Evolutionary conservation across 73 alveolate genomes (phyloP).

Genomic region (Breviolum minutum): DNA sequence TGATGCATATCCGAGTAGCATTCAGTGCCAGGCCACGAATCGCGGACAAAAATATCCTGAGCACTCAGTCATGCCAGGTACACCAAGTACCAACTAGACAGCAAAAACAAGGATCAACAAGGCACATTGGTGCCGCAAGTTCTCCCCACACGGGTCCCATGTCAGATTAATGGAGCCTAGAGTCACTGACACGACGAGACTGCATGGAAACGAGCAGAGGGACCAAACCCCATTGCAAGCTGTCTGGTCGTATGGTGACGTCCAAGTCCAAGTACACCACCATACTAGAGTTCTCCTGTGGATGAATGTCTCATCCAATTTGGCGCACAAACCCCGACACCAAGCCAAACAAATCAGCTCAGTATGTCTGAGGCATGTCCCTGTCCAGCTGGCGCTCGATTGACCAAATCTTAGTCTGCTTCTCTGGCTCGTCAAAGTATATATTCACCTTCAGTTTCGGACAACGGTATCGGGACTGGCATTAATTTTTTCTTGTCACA

Average conservation of each 20-base stretch:
- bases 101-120: too few relatives aligned
- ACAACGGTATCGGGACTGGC: too few relatives aligned
- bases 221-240: conserved; percentile 43
- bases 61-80: background rate
- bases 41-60: conserved; percentile 17
- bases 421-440: conserved; percentile 32
- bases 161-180: background rate
- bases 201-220: background rate
- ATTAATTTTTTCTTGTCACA: too few relatives aligned
- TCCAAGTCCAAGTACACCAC: conserved; percentile 31
- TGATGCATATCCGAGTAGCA: background rate
- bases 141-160: background rate
- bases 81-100: too few relatives aligned
- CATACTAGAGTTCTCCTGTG: conserved; percentile 32
- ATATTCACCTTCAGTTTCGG: background rate
- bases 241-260: conserved; percentile 43
- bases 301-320: background rate
- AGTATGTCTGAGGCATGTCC: background rate
- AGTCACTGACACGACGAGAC: conserved; percentile 11
- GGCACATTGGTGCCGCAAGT: background rate
- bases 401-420: conserved; percentile 62
- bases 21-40: conserved; percentile 10
- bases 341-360: background rate
- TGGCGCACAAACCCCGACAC: background rate
- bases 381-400: conserved; percentile 66